Evolutionary conservation across 75 land plant genomes (phyloP).

Genomic region (Pinus taeda): DNA sequence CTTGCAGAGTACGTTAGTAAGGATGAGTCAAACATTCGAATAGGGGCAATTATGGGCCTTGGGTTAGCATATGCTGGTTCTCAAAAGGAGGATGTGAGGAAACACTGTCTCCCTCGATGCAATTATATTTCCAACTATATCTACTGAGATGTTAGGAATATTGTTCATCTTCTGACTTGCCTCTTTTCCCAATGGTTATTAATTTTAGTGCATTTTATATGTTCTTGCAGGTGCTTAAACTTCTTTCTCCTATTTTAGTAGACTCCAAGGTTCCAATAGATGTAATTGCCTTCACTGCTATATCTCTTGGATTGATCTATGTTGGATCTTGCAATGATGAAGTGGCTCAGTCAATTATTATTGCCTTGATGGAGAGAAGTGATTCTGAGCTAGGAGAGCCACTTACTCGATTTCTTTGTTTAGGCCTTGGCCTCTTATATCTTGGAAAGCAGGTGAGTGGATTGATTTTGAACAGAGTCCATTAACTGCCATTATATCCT

Average conservation of each 20-base stretch:
- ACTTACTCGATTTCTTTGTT: conserved; percentile 70
- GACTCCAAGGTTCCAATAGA: conserved; percentile 84
- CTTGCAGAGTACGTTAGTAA: conserved; percentile 52
- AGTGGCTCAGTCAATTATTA: conserved; percentile 87
- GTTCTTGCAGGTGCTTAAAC: conserved; percentile 54
- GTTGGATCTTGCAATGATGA: conserved; percentile 98
- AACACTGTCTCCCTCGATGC: not conserved
- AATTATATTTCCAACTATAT: not conserved
- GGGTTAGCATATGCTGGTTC: conserved; percentile 82
- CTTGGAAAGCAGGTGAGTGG: conserved; percentile 93
- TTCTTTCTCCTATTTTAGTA: conserved; percentile 57
- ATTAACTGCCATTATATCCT: not conserved
- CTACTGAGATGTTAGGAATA: not conserved
- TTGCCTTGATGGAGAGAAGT: conserved; percentile 93
- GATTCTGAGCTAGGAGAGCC: conserved; percentile 89
- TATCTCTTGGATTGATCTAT: conserved; percentile 82
- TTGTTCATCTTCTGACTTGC: conserved; percentile 2
- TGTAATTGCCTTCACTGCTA: conserved; percentile 89
- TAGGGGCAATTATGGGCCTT: conserved; percentile 89
- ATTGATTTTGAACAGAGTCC: not conserved
- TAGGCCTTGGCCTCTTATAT: conserved; percentile 94
- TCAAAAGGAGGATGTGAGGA: conserved; percentile 66
- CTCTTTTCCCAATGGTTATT: not conserved
- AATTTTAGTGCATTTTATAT: not conserved
- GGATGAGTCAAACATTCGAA: conserved; percentile 70